A percentile compares a stretch with the other conserved stretches of the same genome.
Evolutionary conservation across 768 basidiomycete species (phyloP).

Genomic region (Podaxis carcinomalis): DNA sequence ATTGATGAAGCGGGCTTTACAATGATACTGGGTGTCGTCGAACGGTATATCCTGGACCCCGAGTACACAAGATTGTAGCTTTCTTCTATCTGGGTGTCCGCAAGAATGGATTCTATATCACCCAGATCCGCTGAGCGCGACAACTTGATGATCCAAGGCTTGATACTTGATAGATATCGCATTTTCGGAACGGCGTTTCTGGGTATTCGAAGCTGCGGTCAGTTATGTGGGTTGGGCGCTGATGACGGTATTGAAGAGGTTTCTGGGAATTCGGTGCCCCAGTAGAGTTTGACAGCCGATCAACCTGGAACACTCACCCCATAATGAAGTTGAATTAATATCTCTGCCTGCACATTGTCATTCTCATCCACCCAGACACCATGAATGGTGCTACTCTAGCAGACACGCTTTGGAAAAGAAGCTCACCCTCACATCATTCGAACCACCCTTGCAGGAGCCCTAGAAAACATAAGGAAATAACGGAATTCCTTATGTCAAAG

Average conservation of each 20-base stretch:
- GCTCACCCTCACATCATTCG: no score
- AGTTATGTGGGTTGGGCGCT: not conserved
- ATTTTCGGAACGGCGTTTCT: not conserved
- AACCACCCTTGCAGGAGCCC: not conserved
- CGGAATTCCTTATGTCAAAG: not conserved
- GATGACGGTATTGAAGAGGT: not conserved
- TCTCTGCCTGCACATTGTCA: not conserved
- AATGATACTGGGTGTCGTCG: constrained; percentile 36
- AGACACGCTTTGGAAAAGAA: not conserved
- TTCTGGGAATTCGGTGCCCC: not conserved
- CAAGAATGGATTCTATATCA: not conserved
- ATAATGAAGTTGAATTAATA: not conserved
- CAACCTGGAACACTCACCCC: constrained; percentile 3
- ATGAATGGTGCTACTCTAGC: not conserved
- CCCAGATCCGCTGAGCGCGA: not conserved
- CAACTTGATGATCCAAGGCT: not conserved
- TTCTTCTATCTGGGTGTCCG: not conserved
- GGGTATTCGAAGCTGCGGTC: not conserved
- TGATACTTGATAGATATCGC: not conserved
- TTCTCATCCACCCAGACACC: not conserved
- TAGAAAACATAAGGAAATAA: constrained; percentile 1
- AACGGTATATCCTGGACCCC: constrained; percentile 22
- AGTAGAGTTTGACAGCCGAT: constrained; percentile 3
- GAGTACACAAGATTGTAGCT: constrained; percentile 16
- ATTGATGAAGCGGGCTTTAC: constrained; percentile 33